Conservation (phyloP, 441 rosid species). For the Bocquillonia castaneifolia region DNA sequence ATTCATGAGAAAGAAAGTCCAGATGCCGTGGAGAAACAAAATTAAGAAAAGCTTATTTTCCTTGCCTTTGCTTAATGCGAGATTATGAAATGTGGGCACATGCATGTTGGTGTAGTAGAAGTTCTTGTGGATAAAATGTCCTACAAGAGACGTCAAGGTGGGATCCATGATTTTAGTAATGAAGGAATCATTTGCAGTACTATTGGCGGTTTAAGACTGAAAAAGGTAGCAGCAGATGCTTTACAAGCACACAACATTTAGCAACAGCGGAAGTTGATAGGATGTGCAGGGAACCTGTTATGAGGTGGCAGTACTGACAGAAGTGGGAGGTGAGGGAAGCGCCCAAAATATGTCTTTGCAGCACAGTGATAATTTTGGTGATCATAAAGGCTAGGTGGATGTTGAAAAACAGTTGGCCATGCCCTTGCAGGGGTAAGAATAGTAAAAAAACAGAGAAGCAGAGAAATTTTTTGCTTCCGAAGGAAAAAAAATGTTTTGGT, state of each 20-base stretch:
- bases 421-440: neutral
- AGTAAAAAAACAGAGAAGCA: neutral
- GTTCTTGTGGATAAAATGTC: neutral
- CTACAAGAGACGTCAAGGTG: neutral
- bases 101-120: neutral
- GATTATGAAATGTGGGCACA: neutral
- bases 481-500: neutral
- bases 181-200: neutral
- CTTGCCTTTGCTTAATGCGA: slow-evolving; percentile 2
- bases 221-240: neutral
- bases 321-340: neutral
- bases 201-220: neutral
- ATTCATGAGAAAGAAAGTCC: neutral
- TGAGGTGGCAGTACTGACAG: neutral
- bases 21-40: neutral
- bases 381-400: neutral
- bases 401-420: neutral
- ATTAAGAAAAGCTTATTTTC: neutral
- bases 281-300: neutral
- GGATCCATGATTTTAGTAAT: neutral
- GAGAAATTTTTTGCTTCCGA: neutral
- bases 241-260: neutral
- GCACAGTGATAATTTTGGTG: neutral
- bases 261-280: no score
- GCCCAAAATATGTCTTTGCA: neutral